phyloP scores from a whole-genome alignment of 2,329 filamentous ascomycete genomes.

The Xylariomycetidae sp. region DNA sequence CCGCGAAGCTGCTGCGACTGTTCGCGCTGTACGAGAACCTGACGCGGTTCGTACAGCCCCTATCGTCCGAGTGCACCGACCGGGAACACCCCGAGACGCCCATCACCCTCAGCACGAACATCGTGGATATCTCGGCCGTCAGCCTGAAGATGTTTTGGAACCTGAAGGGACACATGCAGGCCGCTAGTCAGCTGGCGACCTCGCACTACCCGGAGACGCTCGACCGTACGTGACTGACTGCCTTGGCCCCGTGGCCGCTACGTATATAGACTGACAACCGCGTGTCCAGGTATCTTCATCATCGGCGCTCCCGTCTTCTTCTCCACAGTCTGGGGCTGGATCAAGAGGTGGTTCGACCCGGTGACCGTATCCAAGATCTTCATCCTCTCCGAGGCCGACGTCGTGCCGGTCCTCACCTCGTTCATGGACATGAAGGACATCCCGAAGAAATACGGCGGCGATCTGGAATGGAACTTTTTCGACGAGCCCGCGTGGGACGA shows the following conservation, averaged over 20 bases:
- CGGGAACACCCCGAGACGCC: slow-evolving; percentile 74
- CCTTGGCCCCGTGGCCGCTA: background rate
- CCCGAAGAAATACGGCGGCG: slow-evolving; percentile 83
- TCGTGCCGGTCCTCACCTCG: slow-evolving; percentile 68
- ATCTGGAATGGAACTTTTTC: slow-evolving; percentile 78
- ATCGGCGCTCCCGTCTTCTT: slow-evolving; percentile 90
- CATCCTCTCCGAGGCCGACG: slow-evolving; percentile 70
- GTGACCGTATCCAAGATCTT: slow-evolving; percentile 96
- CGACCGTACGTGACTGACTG: slow-evolving; percentile 55
- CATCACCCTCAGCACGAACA: slow-evolving; percentile 88
- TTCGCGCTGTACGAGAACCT: slow-evolving; percentile 94
- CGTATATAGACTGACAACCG: background rate
- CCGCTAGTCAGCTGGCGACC: slow-evolving; percentile 80
- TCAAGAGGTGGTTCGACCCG: slow-evolving; percentile 93
- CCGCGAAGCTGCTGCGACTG: slow-evolving; percentile 74
- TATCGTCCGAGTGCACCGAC: slow-evolving; percentile 72
- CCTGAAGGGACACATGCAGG: slow-evolving; percentile 88
- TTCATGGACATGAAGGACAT: slow-evolving; percentile 83
- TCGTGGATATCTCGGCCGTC: slow-evolving; percentile 86
- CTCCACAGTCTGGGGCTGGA: slow-evolving; percentile 89
- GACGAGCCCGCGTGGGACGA: slow-evolving; percentile 61
- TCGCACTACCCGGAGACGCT: slow-evolving; percentile 94
- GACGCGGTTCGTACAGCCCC: slow-evolving; percentile 77
- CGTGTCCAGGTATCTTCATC: slow-evolving; percentile 48
- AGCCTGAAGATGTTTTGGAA: slow-evolving; percentile 96